Conservation (phyloP, 345 rosid species). For the Pelargonium nanum region DNA sequence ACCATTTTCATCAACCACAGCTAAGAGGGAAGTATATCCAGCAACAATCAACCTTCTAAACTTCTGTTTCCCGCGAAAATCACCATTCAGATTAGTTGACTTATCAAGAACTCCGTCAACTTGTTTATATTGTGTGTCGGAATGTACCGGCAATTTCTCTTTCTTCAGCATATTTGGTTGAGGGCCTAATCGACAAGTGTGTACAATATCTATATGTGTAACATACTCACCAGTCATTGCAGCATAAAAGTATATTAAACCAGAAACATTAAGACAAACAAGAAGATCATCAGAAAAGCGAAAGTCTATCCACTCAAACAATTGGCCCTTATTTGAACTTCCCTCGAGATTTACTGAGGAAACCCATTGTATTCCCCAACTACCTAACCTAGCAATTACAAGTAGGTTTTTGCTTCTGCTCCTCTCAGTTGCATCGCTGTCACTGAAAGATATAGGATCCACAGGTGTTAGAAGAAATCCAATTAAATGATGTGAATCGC, state of each 20-base stretch:
- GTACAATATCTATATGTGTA: conserved; percentile 44
- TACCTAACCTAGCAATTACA: conserved; percentile 49
- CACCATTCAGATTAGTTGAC: conserved; percentile 18
- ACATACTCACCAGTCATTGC: conserved; percentile 58
- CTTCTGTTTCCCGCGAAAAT: conserved; percentile 28
- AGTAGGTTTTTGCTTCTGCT: conserved; percentile 31
- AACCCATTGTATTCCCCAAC: conserved; percentile 73
- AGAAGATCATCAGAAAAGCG: conserved; percentile 70
- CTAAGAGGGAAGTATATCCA: conserved; percentile 58
- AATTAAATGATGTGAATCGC: conserved; percentile 55
- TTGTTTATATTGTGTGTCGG: conserved; percentile 20
- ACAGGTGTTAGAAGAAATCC: conserved; percentile 59
- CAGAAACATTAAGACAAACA: conserved; percentile 70
- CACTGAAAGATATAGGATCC: conserved; percentile 24
- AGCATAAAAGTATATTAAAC: conserved; percentile 50
- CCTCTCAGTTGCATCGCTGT: conserved; percentile 24
- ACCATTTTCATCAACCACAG: conserved; percentile 73
- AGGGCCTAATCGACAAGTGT: conserved; percentile 35
- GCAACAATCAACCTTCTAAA: conserved; percentile 69
- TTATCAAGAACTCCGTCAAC: conserved; percentile 22
- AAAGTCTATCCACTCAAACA: conserved; percentile 69
- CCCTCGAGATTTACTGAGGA: conserved; percentile 57
- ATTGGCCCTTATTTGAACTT: conserved; percentile 22
- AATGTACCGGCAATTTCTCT: conserved; percentile 17
- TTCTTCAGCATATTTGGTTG: conserved; percentile 20